Evolutionary conservation across 2,329 filamentous ascomycete genomes (phyloP), one percentile per base, ranked within the genome.

Genomic region (Nemania bipapillata): DNA sequence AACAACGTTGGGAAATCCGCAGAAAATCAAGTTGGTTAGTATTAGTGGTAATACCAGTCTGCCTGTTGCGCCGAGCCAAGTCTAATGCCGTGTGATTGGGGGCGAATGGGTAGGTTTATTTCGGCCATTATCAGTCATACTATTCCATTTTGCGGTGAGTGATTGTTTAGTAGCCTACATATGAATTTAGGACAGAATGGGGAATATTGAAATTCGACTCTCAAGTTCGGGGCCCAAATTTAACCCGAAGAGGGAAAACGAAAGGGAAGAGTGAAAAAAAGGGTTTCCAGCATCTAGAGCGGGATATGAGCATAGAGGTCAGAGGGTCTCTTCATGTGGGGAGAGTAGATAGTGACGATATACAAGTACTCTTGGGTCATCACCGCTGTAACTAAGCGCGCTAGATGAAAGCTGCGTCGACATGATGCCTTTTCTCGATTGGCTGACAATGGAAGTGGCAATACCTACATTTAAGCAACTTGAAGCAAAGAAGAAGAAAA

Each of bases 311-410:
- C 4, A 32, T 32, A 32, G n/a, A n/a, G n/a, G n/a, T n/a, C n/a
- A n/a, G n/a, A n/a, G n/a, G n/a, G n/a, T n/a, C n/a, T n/a, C n/a
- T n/a, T n/a, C n/a, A n/a, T n/a, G n/a, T n/a, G n/a, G n/a, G n/a
- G n/a, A 40, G 24, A 45, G 30, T 20, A 56, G 60, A 63, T 47
- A 20, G 47, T 49, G 26, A 22, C 22, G 45, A 17, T 58, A 22
- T 40, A 52, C 20, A 28, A 22, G 42, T 28, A 4, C 17, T 30
- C n/a, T 59, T 20, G n/a, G 28, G 26, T 26, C 22, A 22, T 55
- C 50, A 49, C 53, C 42, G 53, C 58, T 52, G 40, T 24, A n/a
- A 30, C 58, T 66, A 66, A 66, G 64, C 64, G 58, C 45, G 58
- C 45, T 52, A 17, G 47, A 32, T 28, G 53, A 53, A 42, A 57